Base-by-base conservation (phyloP, 768 basidiomycete genomes). In the Boletus fagicola region DNA sequence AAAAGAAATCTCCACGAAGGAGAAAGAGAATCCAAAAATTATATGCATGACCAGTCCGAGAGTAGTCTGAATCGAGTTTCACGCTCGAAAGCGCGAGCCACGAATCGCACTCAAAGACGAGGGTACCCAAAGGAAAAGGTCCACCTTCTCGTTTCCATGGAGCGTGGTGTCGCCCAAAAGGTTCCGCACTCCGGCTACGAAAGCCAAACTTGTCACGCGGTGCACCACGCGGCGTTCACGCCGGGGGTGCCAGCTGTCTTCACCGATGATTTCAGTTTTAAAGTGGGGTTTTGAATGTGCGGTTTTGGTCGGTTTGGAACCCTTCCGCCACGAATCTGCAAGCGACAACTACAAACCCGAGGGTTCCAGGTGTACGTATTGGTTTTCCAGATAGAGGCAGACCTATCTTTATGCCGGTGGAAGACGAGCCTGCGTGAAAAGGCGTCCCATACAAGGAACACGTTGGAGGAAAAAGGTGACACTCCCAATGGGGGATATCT, bases 61-160 rank as follows among this genome's bases (percentile, higher is more conserved):
- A 68, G 40, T 59, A 61, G 64, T 60, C 68, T 60, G 68, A 70
- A 57, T 65, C 38, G 18, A n/a, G 18, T 39, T 39, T 39, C 18
- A 16, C 38, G 38, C 38, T 9, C 18, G n/a, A 43, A 40, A 44
- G 48, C 61, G 57, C 20, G 60, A 49, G 62, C 68, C 65, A 58
- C 68, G 56, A 68, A 65, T 54, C 42, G 60, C 56, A 61, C 64
- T 70, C 54, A 68, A 65, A 60, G 58, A 58, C 59, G 57, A 63
- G 38, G 4, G 5, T 1, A 5, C 40, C 43, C 40, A 54, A 42
- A 5, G 20, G 11, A 35, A 4, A 38, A 13, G 28, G 11, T 4
- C 44, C 63, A 51, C 56, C 62, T 54, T 61, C 60, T 62, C 65
- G 39, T 69, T 49, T 57, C 60, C 67, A 59, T 26, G 33, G 59